These are phyloP conservation scores for Neurospora africana DNA, from an alignment of 495 filamentous ascomycete genomes.

Conservation along the genomic window DNA sequence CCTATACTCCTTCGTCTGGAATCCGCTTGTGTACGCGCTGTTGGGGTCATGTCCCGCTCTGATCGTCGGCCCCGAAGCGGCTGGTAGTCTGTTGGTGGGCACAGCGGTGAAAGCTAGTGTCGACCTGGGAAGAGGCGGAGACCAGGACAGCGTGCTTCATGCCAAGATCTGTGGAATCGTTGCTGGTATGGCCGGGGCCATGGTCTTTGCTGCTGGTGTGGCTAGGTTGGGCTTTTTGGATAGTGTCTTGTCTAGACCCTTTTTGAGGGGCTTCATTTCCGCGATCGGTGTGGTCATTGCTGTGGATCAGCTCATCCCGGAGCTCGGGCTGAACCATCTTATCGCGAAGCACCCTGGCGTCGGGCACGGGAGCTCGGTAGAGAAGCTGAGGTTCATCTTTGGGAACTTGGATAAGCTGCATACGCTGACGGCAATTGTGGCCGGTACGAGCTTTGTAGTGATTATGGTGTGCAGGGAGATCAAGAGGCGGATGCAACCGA, in stretches of 20 bases:
- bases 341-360: slow-evolving; percentile 48
- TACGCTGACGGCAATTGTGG: slow-evolving; percentile 60
- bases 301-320: slow-evolving; percentile 87
- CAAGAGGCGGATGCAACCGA: slow-evolving; percentile 72
- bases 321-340: slow-evolving; percentile 62
- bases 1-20: slow-evolving; percentile 89
- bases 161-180: slow-evolving; percentile 82
- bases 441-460: slow-evolving; percentile 67
- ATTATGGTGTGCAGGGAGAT: slow-evolving; percentile 80
- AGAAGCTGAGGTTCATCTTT: slow-evolving; percentile 73
- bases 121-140: slow-evolving; percentile 54
- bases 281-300: slow-evolving; percentile 94
- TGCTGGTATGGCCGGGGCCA: slow-evolving; percentile 73
- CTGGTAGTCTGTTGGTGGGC: slow-evolving; percentile 82
- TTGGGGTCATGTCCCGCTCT: slow-evolving; percentile 85
- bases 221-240: slow-evolving; percentile 88
- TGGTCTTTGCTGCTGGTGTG: slow-evolving; percentile 75
- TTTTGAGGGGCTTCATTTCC: slow-evolving; percentile 89
- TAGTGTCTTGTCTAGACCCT: slow-evolving; percentile 84
- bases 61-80: slow-evolving; percentile 93
- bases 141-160: slow-evolving; percentile 59
- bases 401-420: slow-evolving; percentile 55
- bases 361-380: slow-evolving; percentile 70
- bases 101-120: slow-evolving; percentile 73
- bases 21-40: slow-evolving; percentile 79